These are phyloP conservation scores for Orbilia ellipsospora DNA, from an alignment of 2,329 filamentous ascomycete species.

Conservation along the genomic window DNA sequence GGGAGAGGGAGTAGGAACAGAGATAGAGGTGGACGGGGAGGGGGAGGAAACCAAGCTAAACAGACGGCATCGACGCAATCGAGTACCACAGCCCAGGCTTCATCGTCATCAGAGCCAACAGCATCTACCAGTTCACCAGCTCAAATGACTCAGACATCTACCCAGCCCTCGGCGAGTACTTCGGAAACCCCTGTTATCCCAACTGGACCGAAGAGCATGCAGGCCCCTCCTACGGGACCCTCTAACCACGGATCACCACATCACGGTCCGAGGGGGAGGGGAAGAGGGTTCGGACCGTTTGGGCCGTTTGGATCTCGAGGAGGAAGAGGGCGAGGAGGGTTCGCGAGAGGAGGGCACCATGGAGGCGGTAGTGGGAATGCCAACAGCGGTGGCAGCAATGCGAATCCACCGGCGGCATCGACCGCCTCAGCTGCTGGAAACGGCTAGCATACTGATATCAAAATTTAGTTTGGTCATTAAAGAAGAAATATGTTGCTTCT, in stretches of 20 bases:
- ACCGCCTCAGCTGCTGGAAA: constrained; percentile 17
- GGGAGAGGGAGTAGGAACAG: constrained; percentile 41
- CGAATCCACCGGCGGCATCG: constrained; percentile 2
- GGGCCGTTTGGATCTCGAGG: constrained; percentile 55
- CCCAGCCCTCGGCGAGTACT: constrained; percentile 13
- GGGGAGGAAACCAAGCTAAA: constrained; percentile 18
- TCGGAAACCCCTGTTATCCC: constrained; percentile 34
- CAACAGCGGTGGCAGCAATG: constrained; percentile 56
- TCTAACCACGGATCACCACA: constrained; percentile 28
- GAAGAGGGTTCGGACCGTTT: constrained; percentile 39
- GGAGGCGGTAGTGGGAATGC: constrained; percentile 57
- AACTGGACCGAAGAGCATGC: constrained; percentile 51
- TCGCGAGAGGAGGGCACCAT: constrained; percentile 51
- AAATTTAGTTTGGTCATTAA: neutral
- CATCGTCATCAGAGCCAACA: constrained; percentile 15
- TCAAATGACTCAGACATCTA: constrained; percentile 15
- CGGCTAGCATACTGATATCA: neutral
- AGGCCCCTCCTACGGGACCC: constrained; percentile 53
- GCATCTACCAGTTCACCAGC: constrained; percentile 15
- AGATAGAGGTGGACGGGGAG: constrained; percentile 12
- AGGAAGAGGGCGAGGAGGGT: constrained; percentile 52
- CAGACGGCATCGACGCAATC: constrained; percentile 15
- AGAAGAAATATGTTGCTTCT: constrained; percentile 11
- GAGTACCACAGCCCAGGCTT: neutral
- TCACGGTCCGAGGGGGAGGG: constrained; percentile 45